Evolutionary conservation across 257 asterid genomes (phyloP), one percentile per base, ranked within the genome.

Genomic region (Cruciata laevipes): DNA sequence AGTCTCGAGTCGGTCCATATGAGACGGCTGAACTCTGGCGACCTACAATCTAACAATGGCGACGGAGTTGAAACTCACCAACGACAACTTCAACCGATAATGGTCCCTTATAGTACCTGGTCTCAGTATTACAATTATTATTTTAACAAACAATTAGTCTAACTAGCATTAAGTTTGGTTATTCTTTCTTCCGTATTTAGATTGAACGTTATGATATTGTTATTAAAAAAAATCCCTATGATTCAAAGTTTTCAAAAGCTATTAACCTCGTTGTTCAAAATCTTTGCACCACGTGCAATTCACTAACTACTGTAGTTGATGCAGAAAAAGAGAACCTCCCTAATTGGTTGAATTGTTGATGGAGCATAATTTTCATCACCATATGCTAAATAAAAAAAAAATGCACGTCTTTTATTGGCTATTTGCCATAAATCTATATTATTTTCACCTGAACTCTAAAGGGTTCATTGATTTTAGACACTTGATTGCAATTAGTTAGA

Each of bases 401-500:
- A 35, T 35, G 11, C 56, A 51, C n/a, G 1, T 20, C 24, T 18
- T 53, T 53, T 12, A 53, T 52, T 52, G 23, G 58, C 10, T 52
- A 0, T 0, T 21, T 52, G 21, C 58, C 58, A 20, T 4, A 7
- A 18, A 52, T 17, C 47, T 40, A 40, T 42, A 27, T 27, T 27
- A 11, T 42, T 4, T 42, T 42, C 51, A 42, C 17, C 51, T 42
- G 57, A 51, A 18, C 57, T 18, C 57, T 12, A 21, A 21, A 23
- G 31, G 31, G 31, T 56, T 56, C 61, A 21, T 56, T 56, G 63
- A 58, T 58, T 58, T 14, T 59, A 14, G 64, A 25, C 63, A 12
- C 12, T 58, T 58, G 16, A 25, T 58, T 16, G 55, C 6, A 27
- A 58, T 25, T n/a, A 16, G 47, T 5, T 7, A 47, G 9, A 47